A percentile compares a stretch with the other conserved stretches of the same genome.
Conservation (phyloP, 2,329 filamentous ascomycete genomes). For the Colletotrichum euphorbiae region DNA sequence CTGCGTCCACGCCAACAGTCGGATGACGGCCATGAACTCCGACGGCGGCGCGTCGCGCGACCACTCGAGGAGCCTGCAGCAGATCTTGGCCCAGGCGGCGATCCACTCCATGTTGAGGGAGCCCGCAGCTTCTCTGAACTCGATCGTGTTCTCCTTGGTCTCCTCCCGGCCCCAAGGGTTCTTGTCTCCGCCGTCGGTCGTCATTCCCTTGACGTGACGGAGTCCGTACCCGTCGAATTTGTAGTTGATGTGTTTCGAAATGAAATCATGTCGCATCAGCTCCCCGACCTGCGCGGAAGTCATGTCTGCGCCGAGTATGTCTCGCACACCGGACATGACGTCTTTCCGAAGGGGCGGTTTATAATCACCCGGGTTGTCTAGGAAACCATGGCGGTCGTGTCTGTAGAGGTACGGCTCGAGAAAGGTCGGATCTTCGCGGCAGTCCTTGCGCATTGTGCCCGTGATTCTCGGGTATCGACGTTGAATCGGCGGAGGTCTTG, state of each 20-base stretch:
- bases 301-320: constrained; percentile 34
- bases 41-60: constrained; percentile 46
- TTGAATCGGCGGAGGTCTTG: constrained; percentile 24
- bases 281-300: constrained; percentile 28
- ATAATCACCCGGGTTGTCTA: neutral
- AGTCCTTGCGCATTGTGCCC: constrained; percentile 25
- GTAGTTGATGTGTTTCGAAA: constrained; percentile 33
- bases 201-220: neutral
- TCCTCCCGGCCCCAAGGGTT: too few species aligned
- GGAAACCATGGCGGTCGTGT: neutral
- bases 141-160: constrained; percentile 44
- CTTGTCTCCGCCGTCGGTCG: neutral
- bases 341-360: constrained; percentile 11
- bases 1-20: constrained; percentile 41
- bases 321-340: constrained; percentile 39
- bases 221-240: constrained; percentile 32
- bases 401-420: constrained; percentile 1
- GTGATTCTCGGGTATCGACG: constrained; percentile 27
- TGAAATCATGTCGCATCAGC: constrained; percentile 10
- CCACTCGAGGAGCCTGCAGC: constrained; percentile 47
- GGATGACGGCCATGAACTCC: constrained; percentile 46
- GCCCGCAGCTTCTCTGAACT: constrained; percentile 53
- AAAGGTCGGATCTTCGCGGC: constrained; percentile 4
- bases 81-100: constrained; percentile 49
- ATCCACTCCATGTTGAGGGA: constrained; percentile 51